Percentiles rank a stretch among this genome's conserved stretches.
Evolutionary conservation across 192 early-diverging fungal genomes (phyloP).

Genomic region (Coemansia erecta): DNA sequence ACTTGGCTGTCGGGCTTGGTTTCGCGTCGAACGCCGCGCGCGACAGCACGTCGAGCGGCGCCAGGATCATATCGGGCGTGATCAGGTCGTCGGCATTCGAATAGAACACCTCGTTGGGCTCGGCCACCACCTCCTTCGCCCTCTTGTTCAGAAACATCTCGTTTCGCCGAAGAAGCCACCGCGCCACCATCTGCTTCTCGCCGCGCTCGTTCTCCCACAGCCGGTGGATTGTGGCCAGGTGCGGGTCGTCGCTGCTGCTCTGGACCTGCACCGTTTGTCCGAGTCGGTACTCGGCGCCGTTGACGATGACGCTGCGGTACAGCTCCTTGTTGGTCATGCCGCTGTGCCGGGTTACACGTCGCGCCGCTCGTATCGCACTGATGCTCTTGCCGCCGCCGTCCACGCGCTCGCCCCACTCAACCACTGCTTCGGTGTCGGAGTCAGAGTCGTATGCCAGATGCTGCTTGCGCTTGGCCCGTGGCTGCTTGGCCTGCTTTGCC

Average conservation of each 20-base stretch:
- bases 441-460: slow-evolving; percentile 12
- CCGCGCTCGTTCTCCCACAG: slow-evolving; percentile 60
- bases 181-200: slow-evolving; percentile 47
- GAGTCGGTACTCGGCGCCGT: slow-evolving; percentile 43
- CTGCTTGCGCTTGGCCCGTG: slow-evolving; percentile 17
- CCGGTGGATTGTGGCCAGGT: slow-evolving; percentile 54
- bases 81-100: slow-evolving; percentile 52
- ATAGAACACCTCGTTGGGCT: slow-evolving; percentile 43
- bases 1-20: not conserved
- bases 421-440: slow-evolving; percentile 16
- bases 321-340: slow-evolving; percentile 55
- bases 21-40: slow-evolving; percentile 1
- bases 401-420: slow-evolving; percentile 32
- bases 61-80: slow-evolving; percentile 36
- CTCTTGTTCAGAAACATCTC: slow-evolving; percentile 30
- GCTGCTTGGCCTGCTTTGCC: slow-evolving; percentile 10
- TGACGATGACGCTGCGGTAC: slow-evolving; percentile 46
- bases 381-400: not conserved
- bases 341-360: slow-evolving; percentile 59
- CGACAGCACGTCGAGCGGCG: slow-evolving; percentile 34
- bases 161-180: slow-evolving; percentile 56
- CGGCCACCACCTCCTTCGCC: slow-evolving; percentile 12
- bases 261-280: slow-evolving; percentile 37
- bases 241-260: slow-evolving; percentile 43
- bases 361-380: slow-evolving; percentile 14